Percentiles rank a stretch among this genome's conserved stretches.
Conservation (phyloP, 108 stramenopile genomes). For the Nitzschia palea region DNA sequence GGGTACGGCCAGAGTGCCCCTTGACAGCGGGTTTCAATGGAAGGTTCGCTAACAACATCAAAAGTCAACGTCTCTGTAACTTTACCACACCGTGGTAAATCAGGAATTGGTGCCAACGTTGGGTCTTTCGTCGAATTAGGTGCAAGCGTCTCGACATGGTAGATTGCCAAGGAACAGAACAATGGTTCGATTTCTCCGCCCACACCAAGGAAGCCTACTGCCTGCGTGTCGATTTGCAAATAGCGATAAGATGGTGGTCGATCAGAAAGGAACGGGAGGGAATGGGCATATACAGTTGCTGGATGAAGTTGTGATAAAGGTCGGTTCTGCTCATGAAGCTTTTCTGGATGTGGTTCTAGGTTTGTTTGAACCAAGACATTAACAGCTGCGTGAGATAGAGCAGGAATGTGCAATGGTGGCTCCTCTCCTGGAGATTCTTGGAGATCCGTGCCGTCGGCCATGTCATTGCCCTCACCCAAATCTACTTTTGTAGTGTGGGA, state of each 20-base stretch:
- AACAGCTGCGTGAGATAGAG: slow-evolving; percentile 47
- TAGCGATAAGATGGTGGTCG: slow-evolving; percentile 76
- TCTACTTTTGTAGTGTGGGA: not conserved
- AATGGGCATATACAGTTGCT: slow-evolving; percentile 66
- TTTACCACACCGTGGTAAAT: slow-evolving; percentile 67
- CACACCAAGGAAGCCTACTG: slow-evolving; percentile 81
- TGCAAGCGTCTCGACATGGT: slow-evolving; percentile 75
- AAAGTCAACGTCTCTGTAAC: slow-evolving; percentile 81
- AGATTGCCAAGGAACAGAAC: slow-evolving; percentile 83
- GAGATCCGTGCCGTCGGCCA: not conserved
- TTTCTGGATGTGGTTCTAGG: slow-evolving; percentile 60
- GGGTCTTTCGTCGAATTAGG: slow-evolving; percentile 22
- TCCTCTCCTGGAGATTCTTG: not conserved
- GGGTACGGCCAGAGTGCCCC: slow-evolving; percentile 69
- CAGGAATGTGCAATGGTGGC: slow-evolving; percentile 41
- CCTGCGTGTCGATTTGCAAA: slow-evolving; percentile 85
- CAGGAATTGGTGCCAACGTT: slow-evolving; percentile 46
- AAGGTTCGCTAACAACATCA: slow-evolving; percentile 74
- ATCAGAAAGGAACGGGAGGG: slow-evolving; percentile 83
- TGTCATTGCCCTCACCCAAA: not conserved
- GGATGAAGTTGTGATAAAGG: slow-evolving; percentile 68
- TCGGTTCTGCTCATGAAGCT: slow-evolving; percentile 66
- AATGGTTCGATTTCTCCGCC: slow-evolving; percentile 87
- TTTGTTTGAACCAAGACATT: slow-evolving; percentile 54
- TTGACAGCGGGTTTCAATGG: slow-evolving; percentile 59